Evolutionary conservation across 2,329 filamentous ascomycete species (phyloP).

Genomic region (Fonsecaea monophora): DNA sequence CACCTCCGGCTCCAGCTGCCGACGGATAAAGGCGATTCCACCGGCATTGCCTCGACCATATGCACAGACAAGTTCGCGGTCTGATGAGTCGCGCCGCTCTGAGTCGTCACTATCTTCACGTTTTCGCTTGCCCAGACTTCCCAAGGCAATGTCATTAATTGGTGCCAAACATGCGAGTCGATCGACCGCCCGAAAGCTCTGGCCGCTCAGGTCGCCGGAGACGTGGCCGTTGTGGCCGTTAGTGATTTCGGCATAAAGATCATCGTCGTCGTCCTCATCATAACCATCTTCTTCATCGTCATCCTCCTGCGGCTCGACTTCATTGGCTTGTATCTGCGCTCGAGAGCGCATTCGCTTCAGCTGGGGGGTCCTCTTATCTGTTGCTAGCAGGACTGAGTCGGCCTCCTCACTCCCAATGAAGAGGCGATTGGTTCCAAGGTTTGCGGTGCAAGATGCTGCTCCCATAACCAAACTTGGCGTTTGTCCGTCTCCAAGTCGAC

Average conservation of each 20-base stretch:
- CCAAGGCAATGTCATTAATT: slow-evolving; percentile 35
- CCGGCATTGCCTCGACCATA: slow-evolving; percentile 64
- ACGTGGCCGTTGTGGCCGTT: slow-evolving; percentile 40
- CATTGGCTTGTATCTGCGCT: slow-evolving; percentile 52
- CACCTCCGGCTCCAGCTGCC: slow-evolving; percentile 75
- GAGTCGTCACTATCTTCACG: slow-evolving; percentile 57
- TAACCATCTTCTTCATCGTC: slow-evolving; percentile 58
- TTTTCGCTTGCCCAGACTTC: slow-evolving; percentile 36
- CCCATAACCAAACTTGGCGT: slow-evolving; percentile 69
- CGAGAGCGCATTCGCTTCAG: slow-evolving; percentile 37
- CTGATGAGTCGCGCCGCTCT: slow-evolving; percentile 43
- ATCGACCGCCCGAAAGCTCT: slow-evolving; percentile 32
- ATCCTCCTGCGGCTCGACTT: slow-evolving; percentile 61
- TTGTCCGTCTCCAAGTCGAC: slow-evolving; percentile 65
- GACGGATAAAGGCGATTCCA: slow-evolving; percentile 77
- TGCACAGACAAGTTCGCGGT: slow-evolving; percentile 61
- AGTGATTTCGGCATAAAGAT: slow-evolving; percentile 52
- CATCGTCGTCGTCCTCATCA: slow-evolving; percentile 57
- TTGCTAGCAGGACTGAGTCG: slow-evolving; percentile 82
- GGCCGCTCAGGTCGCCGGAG: slow-evolving; percentile 21
- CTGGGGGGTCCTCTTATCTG: slow-evolving; percentile 68
- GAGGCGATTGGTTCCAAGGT: slow-evolving; percentile 70
- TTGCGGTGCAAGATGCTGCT: slow-evolving; percentile 72
- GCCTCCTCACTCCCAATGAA: slow-evolving; percentile 87
- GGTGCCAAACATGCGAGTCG: slow-evolving; percentile 36